Conservation (phyloP, 371 early-diverging fungal species). For the Haplosporangium sp. region DNA sequence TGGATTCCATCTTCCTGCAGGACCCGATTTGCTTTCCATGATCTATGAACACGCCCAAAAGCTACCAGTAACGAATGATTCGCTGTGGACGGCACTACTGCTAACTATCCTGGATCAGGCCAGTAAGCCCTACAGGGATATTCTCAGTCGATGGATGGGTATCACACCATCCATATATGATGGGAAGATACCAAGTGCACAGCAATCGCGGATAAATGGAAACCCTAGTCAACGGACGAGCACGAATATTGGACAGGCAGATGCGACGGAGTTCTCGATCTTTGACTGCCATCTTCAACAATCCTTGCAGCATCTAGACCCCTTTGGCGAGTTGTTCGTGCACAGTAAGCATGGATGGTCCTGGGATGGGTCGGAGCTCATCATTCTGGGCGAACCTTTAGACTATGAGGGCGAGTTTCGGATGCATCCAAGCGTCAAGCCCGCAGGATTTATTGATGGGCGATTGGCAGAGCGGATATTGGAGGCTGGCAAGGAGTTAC, state of each 20-base stretch:
- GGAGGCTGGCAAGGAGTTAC: constrained; percentile 46
- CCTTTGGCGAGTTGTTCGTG: constrained; percentile 63
- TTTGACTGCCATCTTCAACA: constrained; percentile 44
- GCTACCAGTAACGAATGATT: constrained; percentile 37
- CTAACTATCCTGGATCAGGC: constrained; percentile 57
- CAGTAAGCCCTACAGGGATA: constrained; percentile 61
- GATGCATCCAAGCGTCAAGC: constrained; percentile 5
- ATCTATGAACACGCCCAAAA: constrained; percentile 56
- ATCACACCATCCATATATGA: constrained; percentile 19
- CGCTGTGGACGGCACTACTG: constrained; percentile 57
- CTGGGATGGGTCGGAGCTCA: constrained; percentile 31
- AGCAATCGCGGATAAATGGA: neutral
- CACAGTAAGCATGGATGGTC: constrained; percentile 33
- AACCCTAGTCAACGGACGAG: neutral
- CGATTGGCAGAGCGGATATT: constrained; percentile 18
- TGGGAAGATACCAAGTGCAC: neutral
- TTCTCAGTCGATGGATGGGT: constrained; percentile 64
- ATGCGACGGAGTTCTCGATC: constrained; percentile 5
- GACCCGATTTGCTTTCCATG: constrained; percentile 57
- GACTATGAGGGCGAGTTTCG: constrained; percentile 26
- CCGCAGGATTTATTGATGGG: constrained; percentile 22
- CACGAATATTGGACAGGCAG: neutral
- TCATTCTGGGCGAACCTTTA: constrained; percentile 26
- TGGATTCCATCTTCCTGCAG: constrained; percentile 60
- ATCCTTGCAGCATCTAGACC: constrained; percentile 53